Evolutionary conservation across 805 yeast species (phyloP).

Genomic region (Candida pini): DNA sequence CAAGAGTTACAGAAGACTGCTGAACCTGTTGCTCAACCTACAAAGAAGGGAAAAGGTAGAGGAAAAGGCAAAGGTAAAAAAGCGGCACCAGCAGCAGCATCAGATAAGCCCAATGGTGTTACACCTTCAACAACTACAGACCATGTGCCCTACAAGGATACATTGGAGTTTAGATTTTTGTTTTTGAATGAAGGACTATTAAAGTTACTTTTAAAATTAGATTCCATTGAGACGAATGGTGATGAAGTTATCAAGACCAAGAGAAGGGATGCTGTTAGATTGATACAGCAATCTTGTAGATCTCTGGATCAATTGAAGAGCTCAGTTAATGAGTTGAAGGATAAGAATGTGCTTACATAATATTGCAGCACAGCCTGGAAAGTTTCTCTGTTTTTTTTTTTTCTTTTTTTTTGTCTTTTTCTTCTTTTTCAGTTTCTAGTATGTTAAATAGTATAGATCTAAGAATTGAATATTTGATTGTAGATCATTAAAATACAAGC

Average conservation of each 20-base stretch:
- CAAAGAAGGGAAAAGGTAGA: not conserved
- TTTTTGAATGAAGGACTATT: slow-evolving; percentile 64
- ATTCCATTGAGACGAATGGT: slow-evolving; percentile 44
- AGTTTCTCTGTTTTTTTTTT: not conserved
- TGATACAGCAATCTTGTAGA: slow-evolving; percentile 54
- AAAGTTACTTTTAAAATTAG: slow-evolving; percentile 61
- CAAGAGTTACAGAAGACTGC: too few relatives aligned
- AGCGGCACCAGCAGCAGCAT: not conserved
- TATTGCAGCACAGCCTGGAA: not conserved
- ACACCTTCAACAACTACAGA: not conserved
- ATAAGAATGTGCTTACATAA: too few relatives aligned
- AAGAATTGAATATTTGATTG: not conserved
- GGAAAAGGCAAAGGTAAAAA: slow-evolving; percentile 1
- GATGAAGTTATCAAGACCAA: slow-evolving; percentile 46
- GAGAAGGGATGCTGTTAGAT: slow-evolving; percentile 55
- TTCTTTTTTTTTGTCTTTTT: too few relatives aligned
- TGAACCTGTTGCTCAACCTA: too few relatives aligned
- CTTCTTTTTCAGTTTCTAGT: not conserved
- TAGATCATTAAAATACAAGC: not conserved
- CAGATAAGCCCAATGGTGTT: not conserved
- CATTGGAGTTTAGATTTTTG: slow-evolving; percentile 41
- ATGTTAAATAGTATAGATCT: not conserved
- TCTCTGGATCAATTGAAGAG: slow-evolving; percentile 47
- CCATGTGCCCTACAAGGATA: slow-evolving; percentile 19
- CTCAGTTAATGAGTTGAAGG: too few relatives aligned